Conservation (phyloP, 371 early-diverging fungal genomes). For the Haplosporangium sp. region DNA sequence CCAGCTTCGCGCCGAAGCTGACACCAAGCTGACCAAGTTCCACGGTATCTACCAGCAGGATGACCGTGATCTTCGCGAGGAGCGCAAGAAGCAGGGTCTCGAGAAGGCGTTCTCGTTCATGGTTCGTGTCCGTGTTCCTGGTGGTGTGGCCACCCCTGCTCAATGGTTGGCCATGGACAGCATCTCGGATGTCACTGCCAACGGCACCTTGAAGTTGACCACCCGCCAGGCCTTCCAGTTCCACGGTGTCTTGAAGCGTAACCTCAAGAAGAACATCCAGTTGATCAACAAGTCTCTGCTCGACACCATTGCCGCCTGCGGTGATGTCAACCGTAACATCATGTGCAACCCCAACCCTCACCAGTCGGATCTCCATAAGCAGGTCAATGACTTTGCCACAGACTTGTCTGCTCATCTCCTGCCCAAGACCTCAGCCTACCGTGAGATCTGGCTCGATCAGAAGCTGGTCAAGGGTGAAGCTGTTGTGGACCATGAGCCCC, state of each 20-base stretch:
- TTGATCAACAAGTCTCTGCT: constrained; percentile 89
- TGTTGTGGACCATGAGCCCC: constrained; percentile 86
- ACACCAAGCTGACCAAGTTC: constrained; percentile 94
- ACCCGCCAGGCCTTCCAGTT: constrained; percentile 96
- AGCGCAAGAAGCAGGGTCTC: constrained; percentile 83
- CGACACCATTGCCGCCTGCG: constrained; percentile 95
- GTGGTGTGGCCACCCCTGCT: constrained; percentile 85
- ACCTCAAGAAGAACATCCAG: constrained; percentile 87
- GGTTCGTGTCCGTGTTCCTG: constrained; percentile 95
- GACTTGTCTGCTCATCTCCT: constrained; percentile 80
- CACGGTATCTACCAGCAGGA: constrained; percentile 97
- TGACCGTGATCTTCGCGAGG: constrained; percentile 92
- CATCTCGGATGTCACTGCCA: constrained; percentile 83
- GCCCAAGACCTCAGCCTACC: constrained; percentile 90
- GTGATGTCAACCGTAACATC: constrained; percentile 97
- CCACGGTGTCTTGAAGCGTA: constrained; percentile 92
- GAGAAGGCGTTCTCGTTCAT: constrained; percentile 95
- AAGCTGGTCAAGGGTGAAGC: constrained; percentile 82
- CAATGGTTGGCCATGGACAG: constrained; percentile 95
- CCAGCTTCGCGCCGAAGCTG: constrained; percentile 80
- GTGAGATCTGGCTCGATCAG: constrained; percentile 95
- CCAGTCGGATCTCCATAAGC: constrained; percentile 79
- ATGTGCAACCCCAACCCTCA: constrained; percentile 90
- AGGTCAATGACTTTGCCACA: constrained; percentile 78
- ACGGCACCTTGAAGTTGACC: constrained; percentile 91